Conservation (phyloP, 2,329 filamentous ascomycete species). For the Fusarium caatingaense region DNA sequence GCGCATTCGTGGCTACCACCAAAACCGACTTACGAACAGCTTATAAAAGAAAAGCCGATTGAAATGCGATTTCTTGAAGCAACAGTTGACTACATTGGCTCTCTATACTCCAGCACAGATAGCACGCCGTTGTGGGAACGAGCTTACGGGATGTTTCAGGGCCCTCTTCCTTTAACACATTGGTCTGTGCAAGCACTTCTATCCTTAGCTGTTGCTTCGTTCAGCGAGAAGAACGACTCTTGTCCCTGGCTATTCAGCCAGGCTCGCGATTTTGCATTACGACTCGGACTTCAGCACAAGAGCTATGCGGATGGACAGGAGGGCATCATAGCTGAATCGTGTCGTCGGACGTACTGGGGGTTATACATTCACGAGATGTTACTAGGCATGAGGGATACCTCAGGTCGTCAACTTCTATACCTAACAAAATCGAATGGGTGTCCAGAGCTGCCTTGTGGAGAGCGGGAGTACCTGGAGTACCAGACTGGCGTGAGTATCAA, state of each 20-base stretch:
- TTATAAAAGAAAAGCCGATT: slow-evolving; percentile 6
- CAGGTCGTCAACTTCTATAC: slow-evolving; percentile 21
- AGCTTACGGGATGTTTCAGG: slow-evolving; percentile 30
- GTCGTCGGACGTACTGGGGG: slow-evolving; percentile 43
- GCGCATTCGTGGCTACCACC: slow-evolving; percentile 42
- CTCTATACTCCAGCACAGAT: slow-evolving; percentile 30
- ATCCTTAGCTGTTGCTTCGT: slow-evolving; percentile 34
- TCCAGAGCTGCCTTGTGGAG: slow-evolving; percentile 43
- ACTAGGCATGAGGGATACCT: slow-evolving; percentile 26
- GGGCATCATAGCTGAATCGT: slow-evolving; percentile 40
- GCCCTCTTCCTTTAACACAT: slow-evolving; percentile 17
- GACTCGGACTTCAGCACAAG: slow-evolving; percentile 36
- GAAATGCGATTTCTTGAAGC: slow-evolving; percentile 18
- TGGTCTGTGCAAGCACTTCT: slow-evolving; percentile 43
- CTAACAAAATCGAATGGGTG: background rate
- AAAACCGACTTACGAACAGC: slow-evolving; percentile 17
- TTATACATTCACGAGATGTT: slow-evolving; percentile 40
- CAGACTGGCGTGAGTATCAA: slow-evolving; percentile 26
- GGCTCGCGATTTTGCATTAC: slow-evolving; percentile 32
- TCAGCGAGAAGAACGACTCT: slow-evolving; percentile 14
- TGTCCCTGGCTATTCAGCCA: slow-evolving; percentile 6
- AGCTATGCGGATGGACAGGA: slow-evolving; percentile 26
- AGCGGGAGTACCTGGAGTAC: slow-evolving; percentile 44
- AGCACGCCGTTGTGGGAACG: slow-evolving; percentile 18
- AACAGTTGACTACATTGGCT: slow-evolving; percentile 40